Conservation (phyloP, 495 filamentous ascomycete genomes). For the Astrothelium macrocarpum region DNA sequence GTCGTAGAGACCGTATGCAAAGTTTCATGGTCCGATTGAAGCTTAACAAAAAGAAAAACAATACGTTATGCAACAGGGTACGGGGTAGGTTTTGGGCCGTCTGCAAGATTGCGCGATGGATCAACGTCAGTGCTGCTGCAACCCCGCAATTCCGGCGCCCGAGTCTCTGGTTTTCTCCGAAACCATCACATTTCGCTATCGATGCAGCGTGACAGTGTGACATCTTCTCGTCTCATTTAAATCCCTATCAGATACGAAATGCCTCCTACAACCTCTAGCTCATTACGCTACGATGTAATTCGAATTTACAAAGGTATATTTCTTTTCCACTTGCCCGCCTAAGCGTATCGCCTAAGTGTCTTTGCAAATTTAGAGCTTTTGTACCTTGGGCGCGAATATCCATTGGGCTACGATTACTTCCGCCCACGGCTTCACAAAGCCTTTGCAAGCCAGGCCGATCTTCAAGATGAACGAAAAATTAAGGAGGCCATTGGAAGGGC, state of each 20-base stretch:
- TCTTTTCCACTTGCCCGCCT: not conserved
- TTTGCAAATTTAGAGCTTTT: constrained; percentile 56
- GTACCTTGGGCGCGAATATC: constrained; percentile 76
- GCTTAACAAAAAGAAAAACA: not conserved
- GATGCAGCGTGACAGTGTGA: not conserved
- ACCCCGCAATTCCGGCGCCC: not conserved
- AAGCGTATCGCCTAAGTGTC: not conserved
- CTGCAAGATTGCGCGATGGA: not conserved
- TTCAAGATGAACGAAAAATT: constrained; percentile 67
- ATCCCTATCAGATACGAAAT: constrained; percentile 30
- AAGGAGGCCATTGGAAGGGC: constrained; percentile 63
- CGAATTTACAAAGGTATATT: constrained; percentile 77
- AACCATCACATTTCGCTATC: not conserved
- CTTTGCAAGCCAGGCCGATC: constrained; percentile 60
- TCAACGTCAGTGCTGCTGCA: not conserved
- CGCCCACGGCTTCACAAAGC: constrained; percentile 70
- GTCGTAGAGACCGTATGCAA: not conserved
- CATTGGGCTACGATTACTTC: constrained; percentile 79
- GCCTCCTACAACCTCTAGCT: constrained; percentile 25
- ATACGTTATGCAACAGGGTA: no score
- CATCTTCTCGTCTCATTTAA: not conserved
- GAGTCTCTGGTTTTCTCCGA: not conserved
- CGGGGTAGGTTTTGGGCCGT: no score
- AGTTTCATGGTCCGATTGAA: not conserved
- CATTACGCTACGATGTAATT: constrained; percentile 72